phyloP scores from a whole-genome alignment of 352 stramenopile genomes.

The Globisporangium yorkense region DNA sequence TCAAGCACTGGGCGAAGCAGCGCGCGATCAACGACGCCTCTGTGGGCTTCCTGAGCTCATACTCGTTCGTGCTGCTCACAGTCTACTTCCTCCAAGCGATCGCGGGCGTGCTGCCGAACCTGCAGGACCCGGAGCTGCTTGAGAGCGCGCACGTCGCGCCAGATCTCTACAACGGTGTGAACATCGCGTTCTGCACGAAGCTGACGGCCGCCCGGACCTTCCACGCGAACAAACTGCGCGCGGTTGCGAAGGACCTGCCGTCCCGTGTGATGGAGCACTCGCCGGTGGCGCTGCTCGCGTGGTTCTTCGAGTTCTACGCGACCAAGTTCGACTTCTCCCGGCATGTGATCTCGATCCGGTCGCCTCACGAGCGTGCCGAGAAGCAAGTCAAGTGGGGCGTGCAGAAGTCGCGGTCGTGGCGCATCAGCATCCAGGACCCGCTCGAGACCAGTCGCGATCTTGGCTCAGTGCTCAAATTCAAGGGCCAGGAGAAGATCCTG shows the following conservation, averaged over 20 bases:
- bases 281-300: constrained; percentile 83
- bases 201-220: constrained; percentile 29
- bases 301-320: constrained; percentile 97
- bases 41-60: constrained; percentile 94
- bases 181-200: constrained; percentile 73
- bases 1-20: constrained; percentile 99
- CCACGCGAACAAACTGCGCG: constrained; percentile 17
- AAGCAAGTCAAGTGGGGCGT: constrained; percentile 44
- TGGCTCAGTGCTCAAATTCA: constrained; percentile 66
- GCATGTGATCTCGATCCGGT: constrained; percentile 90
- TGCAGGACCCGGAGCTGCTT: constrained; percentile 82
- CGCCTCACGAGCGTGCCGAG: constrained; percentile 22
- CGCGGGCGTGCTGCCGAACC: constrained; percentile 90
- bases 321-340: constrained; percentile 95
- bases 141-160: constrained; percentile 24
- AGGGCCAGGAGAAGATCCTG: constrained; percentile 58
- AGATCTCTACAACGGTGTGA: constrained; percentile 40
- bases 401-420: constrained; percentile 62
- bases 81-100: constrained; percentile 94
- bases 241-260: background rate
- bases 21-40: constrained; percentile 95
- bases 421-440: constrained; percentile 83
- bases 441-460: constrained; percentile 76
- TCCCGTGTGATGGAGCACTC: constrained; percentile 6
- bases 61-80: constrained; percentile 97